phyloP scores from a whole-genome alignment of 2,329 filamentous ascomycete genomes.

The Penicillium polonicum region DNA sequence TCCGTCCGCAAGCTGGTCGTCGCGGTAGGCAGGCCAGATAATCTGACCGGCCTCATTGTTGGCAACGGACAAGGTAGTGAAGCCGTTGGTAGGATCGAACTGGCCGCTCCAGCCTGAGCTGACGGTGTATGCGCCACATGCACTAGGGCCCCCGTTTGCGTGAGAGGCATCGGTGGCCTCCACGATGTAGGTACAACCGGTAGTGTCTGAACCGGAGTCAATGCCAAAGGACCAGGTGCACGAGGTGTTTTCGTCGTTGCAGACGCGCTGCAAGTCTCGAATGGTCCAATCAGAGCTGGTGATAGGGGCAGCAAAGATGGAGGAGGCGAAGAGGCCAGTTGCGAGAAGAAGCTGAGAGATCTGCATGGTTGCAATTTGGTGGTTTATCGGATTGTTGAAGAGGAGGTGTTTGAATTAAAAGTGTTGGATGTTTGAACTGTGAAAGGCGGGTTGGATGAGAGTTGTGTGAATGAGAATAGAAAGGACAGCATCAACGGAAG shows the following conservation, averaged over 20 bases:
- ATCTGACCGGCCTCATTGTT: constrained; percentile 1
- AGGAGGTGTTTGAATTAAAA: too few species aligned
- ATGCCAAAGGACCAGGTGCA: constrained; percentile 1
- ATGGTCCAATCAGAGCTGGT: not conserved
- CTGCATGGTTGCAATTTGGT: not conserved
- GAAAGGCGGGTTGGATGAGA: not conserved
- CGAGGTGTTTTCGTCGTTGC: not conserved
- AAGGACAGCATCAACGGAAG: not conserved
- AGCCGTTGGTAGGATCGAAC: constrained; percentile 53
- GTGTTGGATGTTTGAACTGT: not conserved
- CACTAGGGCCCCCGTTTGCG: not conserved
- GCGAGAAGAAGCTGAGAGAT: not conserved
- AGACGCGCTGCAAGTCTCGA: not conserved
- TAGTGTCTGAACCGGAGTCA: not conserved
- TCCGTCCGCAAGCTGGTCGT: not conserved
- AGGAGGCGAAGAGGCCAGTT: constrained; percentile 1
- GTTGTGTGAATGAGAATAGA: not conserved
- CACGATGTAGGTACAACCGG: not conserved
- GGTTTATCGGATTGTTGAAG: not conserved
- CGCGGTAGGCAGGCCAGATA: not conserved
- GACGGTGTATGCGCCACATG: constrained; percentile 52
- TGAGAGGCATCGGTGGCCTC: not conserved
- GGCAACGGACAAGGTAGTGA: constrained; percentile 53
- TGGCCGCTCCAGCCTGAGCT: constrained; percentile 55
- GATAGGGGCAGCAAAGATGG: constrained; percentile 15